Evolutionary conservation across 2,329 filamentous ascomycete genomes (phyloP), one percentile per base, ranked within the genome.

Genomic region (Triangularia verruculosa): DNA sequence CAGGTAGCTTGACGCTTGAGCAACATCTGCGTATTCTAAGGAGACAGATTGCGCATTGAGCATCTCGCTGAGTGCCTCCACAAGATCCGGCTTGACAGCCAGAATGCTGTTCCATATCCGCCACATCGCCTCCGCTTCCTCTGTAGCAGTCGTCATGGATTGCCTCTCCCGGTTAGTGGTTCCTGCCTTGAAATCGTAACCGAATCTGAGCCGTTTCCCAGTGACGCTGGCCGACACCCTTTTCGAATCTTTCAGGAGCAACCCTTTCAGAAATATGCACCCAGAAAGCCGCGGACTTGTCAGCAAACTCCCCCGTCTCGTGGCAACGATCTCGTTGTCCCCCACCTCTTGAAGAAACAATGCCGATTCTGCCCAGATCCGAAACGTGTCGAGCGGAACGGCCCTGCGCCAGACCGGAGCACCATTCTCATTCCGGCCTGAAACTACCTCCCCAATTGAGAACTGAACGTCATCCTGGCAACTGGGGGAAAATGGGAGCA

Each of bases 181-280:
- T 1, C 71, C 71, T 7, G 1, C 56, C 27, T 65, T 60, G 51
- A 73, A 70, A 43, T 71, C 72, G 61, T 73, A 72, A 32, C 68
- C 69, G 55, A 68, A 72, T 25, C 27, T 62, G 9, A 72, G 66
- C 1, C 65, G 59, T 34, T 67, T 59, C 13, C 63, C 63, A 1
- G 68, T 71, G n/a, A 70, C 66, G 30, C 71, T 73, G 7, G 71
- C 69, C 1, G 70, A 70, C 32, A 25, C 54, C 1, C 25, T 6
- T 9, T 9, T 28, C 9, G 27, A 28, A 9, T 28, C 27, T 9
- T 28, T 28, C 27, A 28, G 9, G 27, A 28, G 27, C 27, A 28
- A 9, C 27, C 27, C 27, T 9, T 28, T 28, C 27, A 28, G 27
- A 28, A 5, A 28, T 9, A 28, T 9, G 27, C 27, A 9, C 27